Conservation (phyloP, 805 yeast genomes). For the Wickerhamiella australiensis region DNA sequence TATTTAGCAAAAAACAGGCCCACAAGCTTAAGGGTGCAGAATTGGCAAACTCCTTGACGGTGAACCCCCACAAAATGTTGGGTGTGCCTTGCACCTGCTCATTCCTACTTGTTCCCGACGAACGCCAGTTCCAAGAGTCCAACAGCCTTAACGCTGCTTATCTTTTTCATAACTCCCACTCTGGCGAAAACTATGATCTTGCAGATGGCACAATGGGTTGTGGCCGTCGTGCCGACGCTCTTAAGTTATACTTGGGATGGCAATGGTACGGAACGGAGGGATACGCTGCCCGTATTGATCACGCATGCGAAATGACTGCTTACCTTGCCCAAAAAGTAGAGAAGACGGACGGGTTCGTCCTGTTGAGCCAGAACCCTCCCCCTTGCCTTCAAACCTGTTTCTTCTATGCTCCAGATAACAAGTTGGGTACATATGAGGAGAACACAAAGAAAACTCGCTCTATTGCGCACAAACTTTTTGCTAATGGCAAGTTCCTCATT, state of each 20-base stretch:
- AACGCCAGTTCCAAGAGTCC: conserved; percentile 50
- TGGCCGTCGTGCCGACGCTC: conserved; percentile 73
- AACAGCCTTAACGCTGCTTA: conserved; percentile 74
- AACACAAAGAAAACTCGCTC: conserved; percentile 48
- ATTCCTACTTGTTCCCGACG: conserved; percentile 61
- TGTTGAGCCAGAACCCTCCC: conserved; percentile 48
- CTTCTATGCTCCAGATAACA: conserved; percentile 44
- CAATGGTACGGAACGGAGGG: conserved; percentile 63
- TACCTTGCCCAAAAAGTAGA: conserved; percentile 43
- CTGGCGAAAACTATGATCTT: conserved; percentile 47
- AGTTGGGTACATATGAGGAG: conserved; percentile 25
- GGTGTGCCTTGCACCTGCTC: conserved; percentile 69
- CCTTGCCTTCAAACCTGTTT: conserved; percentile 80
- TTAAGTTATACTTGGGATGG: conserved; percentile 73
- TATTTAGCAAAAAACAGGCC: conserved; percentile 43
- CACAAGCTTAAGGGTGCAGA: conserved; percentile 46
- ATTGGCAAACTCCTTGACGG: conserved; percentile 61
- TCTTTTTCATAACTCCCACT: conserved; percentile 52
- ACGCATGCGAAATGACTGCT: conserved; percentile 54
- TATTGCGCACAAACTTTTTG: conserved; percentile 50
- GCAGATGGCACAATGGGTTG: conserved; percentile 92
- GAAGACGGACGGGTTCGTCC: conserved; percentile 35
- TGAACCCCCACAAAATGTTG: conserved; percentile 77
- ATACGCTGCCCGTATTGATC: conserved; percentile 53
- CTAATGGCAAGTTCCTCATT: conserved; percentile 53